phyloP scores from a whole-genome alignment of 768 basidiomycete species.

The Tricholoma terreum region DNA sequence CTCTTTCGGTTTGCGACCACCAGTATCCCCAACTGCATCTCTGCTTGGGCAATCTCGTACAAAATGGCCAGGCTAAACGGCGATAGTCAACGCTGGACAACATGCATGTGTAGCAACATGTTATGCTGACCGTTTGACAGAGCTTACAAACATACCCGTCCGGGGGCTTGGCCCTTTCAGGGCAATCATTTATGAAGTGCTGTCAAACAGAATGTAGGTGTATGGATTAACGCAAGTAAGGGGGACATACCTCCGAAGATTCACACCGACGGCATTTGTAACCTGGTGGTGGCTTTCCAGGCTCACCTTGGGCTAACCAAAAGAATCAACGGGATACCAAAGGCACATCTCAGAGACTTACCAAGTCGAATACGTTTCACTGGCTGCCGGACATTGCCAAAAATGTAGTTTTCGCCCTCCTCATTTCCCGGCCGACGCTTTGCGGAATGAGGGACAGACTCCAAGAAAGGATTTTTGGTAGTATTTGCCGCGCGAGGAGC shows the following conservation, averaged over 20 bases:
- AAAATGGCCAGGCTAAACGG: constrained; percentile 68
- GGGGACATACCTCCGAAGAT: constrained; percentile 57
- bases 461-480: constrained; percentile 69
- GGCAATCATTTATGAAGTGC: constrained; percentile 79
- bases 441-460: constrained; percentile 28
- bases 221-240: background rate
- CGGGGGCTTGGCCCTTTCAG: constrained; percentile 70
- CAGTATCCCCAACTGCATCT: constrained; percentile 76
- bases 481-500: constrained; percentile 53
- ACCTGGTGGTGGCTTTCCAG: constrained; percentile 60
- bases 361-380: constrained; percentile 57
- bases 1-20: constrained; percentile 75
- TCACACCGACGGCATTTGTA: constrained; percentile 80
- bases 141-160: constrained; percentile 87
- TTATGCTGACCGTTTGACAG: constrained; percentile 58
- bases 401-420: constrained; percentile 63
- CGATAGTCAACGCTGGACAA: constrained; percentile 2
- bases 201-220: constrained; percentile 23
- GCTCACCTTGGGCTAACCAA: constrained; percentile 35
- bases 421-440: constrained; percentile 58
- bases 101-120: background rate
- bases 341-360: constrained; percentile 23
- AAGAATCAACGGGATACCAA: background rate
- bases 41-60: constrained; percentile 86
- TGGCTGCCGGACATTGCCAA: constrained; percentile 57